Evolutionary conservation across 495 filamentous ascomycete genomes (phyloP).

Genomic region (Clohesyomyces aquaticus): DNA sequence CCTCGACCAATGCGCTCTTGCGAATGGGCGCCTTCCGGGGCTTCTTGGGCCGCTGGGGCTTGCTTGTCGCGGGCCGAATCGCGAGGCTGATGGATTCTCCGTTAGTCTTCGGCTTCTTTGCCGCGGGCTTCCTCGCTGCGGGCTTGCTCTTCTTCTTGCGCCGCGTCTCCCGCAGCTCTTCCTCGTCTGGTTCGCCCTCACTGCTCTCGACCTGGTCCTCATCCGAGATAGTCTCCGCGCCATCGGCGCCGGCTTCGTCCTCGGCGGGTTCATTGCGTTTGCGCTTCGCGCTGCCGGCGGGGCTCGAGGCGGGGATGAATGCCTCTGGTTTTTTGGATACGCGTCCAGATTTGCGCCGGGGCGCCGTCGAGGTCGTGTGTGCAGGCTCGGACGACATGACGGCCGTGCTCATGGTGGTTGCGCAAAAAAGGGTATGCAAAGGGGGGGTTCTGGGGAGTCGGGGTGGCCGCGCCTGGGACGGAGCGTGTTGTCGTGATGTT

Average conservation of each 20-base stretch:
- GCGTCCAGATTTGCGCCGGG: slow-evolving; percentile 73
- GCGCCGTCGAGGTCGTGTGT: slow-evolving; percentile 55
- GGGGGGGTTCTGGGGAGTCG: background rate
- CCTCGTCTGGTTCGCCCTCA: slow-evolving; percentile 63
- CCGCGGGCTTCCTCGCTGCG: slow-evolving; percentile 51
- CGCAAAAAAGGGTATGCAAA: background rate
- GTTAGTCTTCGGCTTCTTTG: slow-evolving; percentile 65
- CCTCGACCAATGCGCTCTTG: slow-evolving; percentile 46
- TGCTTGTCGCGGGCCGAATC: slow-evolving; percentile 52
- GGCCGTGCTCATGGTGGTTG: slow-evolving; percentile 48
- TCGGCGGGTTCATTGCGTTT: slow-evolving; percentile 54
- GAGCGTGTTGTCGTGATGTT: background rate
- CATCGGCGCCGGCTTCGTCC: slow-evolving; percentile 46
- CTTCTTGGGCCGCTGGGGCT: slow-evolving; percentile 49
- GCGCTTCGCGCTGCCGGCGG: slow-evolving; percentile 54
- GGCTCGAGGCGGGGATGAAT: slow-evolving; percentile 38
- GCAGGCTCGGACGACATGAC: slow-evolving; percentile 61
- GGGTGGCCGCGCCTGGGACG: background rate
- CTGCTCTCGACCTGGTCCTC: slow-evolving; percentile 60
- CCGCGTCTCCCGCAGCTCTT: slow-evolving; percentile 63
- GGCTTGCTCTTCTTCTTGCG: slow-evolving; percentile 54
- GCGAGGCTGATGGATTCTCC: slow-evolving; percentile 43
- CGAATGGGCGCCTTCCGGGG: slow-evolving; percentile 41
- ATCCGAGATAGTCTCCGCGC: slow-evolving; percentile 46
- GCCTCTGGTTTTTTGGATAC: slow-evolving; percentile 40